A percentile compares a stretch with the other conserved stretches of the same genome.
Conservation (phyloP, 805 yeast species). For the baker's yeast (Saccharomyces cerevisiae) region DNA sequence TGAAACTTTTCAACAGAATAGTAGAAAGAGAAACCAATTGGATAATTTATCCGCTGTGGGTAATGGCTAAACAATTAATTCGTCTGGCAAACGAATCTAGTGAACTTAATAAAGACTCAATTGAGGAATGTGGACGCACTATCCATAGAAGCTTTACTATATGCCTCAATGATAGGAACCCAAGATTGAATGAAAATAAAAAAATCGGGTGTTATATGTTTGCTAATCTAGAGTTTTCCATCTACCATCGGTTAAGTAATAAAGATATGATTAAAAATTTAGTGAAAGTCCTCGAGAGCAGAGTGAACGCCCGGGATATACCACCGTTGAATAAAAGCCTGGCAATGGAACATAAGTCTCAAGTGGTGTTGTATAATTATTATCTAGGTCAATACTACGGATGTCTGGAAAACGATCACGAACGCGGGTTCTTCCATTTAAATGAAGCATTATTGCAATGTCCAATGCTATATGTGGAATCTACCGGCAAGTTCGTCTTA, state of each 20-base stretch:
- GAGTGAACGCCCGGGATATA: slow-evolving; percentile 19
- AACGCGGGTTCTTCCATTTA: slow-evolving; percentile 43
- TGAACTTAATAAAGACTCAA: slow-evolving; percentile 3
- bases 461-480: slow-evolving; percentile 1
- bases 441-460: slow-evolving; percentile 36
- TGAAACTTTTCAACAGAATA: slow-evolving; percentile 41
- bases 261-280: slow-evolving; percentile 67
- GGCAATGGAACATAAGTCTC: slow-evolving; percentile 37
- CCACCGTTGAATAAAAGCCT: slow-evolving; percentile 8
- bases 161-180: slow-evolving; percentile 70
- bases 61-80: slow-evolving; percentile 24
- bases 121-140: slow-evolving; percentile 52
- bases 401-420: slow-evolving; percentile 51
- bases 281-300: slow-evolving; percentile 55
- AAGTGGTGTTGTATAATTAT: slow-evolving; percentile 55
- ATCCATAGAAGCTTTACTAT: slow-evolving; percentile 67
- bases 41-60: slow-evolving; percentile 30
- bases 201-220: slow-evolving; percentile 61
- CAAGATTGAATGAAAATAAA: slow-evolving; percentile 42
- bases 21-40: slow-evolving; percentile 47
- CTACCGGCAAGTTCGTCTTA: not conserved
- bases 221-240: slow-evolving; percentile 57
- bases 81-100: slow-evolving; percentile 17
- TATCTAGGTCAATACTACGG: slow-evolving; percentile 60
- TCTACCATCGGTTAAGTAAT: slow-evolving; percentile 59